Evolutionary conservation across 306 rosid genomes (phyloP).

Genomic region (Cyclanthera cordifolia): DNA sequence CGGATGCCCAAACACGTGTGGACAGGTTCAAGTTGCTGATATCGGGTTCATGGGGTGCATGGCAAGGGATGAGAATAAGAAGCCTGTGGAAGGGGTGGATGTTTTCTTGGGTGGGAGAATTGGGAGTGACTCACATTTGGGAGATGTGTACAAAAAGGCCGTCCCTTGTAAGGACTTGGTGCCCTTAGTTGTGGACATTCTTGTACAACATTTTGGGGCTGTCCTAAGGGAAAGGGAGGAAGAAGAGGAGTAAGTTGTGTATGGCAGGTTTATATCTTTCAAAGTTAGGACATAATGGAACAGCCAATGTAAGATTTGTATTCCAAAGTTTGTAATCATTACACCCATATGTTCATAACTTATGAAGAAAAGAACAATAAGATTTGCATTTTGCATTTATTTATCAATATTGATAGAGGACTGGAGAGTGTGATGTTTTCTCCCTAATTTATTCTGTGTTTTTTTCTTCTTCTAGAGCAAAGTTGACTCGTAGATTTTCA

Average conservation of each 20-base stretch:
- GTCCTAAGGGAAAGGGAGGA: slow-evolving; percentile 67
- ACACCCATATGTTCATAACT: slow-evolving; percentile 7
- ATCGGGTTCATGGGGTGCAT: slow-evolving; percentile 97
- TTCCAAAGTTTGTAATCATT: slow-evolving; percentile 3
- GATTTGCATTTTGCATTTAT: background rate
- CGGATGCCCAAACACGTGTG: slow-evolving; percentile 83
- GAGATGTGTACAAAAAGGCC: slow-evolving; percentile 57
- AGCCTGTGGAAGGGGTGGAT: slow-evolving; percentile 66
- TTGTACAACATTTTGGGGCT: slow-evolving; percentile 68
- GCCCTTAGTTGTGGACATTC: slow-evolving; percentile 61
- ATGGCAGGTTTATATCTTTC: background rate
- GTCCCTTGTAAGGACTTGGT: slow-evolving; percentile 93
- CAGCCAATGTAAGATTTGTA: background rate
- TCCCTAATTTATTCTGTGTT: no score
- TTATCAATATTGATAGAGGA: background rate
- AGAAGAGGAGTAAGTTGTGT: slow-evolving; percentile 16
- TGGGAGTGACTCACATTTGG: slow-evolving; percentile 91
- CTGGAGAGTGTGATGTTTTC: background rate
- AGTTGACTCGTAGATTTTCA: background rate
- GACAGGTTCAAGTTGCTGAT: slow-evolving; percentile 94
- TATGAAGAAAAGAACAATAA: background rate
- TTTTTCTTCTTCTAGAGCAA: background rate
- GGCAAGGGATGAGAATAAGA: slow-evolving; percentile 84
- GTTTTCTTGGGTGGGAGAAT: slow-evolving; percentile 81
- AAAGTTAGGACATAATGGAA: slow-evolving; percentile 2